A percentile compares a stretch with the other conserved stretches of the same genome.
These are phyloP conservation scores for Coemansia aciculifera DNA, from an alignment of 192 early-diverging fungal genomes.

Conservation along the genomic window DNA sequence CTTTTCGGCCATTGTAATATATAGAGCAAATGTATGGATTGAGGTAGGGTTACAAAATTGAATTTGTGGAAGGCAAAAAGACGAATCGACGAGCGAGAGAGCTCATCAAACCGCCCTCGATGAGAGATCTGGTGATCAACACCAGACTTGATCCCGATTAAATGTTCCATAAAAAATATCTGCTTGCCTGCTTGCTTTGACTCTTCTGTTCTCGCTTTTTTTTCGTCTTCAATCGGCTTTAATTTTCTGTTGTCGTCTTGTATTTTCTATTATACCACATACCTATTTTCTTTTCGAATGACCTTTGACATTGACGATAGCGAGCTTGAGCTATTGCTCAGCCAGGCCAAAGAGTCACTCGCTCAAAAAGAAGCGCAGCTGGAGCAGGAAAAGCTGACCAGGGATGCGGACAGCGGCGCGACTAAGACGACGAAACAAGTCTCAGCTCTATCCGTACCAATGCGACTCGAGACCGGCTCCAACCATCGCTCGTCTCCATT, in stretches of 20 bases:
- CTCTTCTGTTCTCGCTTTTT: neutral
- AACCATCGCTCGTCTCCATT: neutral
- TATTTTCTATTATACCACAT: neutral
- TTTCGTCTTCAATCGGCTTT: neutral
- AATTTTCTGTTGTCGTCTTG: neutral
- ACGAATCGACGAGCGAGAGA: neutral
- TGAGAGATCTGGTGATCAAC: neutral
- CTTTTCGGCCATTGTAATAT: conserved; percentile 19
- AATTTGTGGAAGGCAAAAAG: neutral
- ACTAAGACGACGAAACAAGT: neutral
- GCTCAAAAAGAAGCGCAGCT: conserved; percentile 12
- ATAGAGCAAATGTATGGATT: neutral
- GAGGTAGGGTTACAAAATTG: neutral
- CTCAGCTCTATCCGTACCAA: conserved; percentile 25
- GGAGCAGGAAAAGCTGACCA: conserved; percentile 2
- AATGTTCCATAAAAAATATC: neutral
- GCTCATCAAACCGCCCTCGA: neutral
- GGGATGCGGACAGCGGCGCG: neutral
- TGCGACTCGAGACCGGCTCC: conserved; percentile 24
- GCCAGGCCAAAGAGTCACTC: conserved; percentile 37
- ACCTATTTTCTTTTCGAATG: neutral
- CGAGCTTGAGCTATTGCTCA: conserved; percentile 38
- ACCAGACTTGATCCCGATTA: neutral
- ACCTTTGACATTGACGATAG: conserved; percentile 26
- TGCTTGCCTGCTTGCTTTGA: neutral